Evolutionary conservation across 1,284 basidiomycete genomes (phyloP).

Genomic region (Sporisorium graminicola): DNA sequence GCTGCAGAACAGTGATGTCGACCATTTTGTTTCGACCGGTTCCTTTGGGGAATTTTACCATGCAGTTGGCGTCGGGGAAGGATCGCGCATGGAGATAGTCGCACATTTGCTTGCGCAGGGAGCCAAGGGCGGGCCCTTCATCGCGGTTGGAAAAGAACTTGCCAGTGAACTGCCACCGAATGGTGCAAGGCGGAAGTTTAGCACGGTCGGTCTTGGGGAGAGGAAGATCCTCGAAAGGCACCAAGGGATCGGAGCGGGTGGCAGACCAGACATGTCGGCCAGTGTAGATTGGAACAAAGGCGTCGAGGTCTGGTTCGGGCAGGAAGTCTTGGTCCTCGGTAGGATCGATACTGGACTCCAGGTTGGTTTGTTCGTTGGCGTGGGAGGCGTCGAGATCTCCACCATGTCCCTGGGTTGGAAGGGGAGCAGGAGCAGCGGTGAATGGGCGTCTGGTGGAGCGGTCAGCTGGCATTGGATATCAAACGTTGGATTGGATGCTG

Average conservation of each 20-base stretch:
- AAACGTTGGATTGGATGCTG: too few relatives aligned
- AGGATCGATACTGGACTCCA: too few relatives aligned
- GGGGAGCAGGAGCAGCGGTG: too few relatives aligned
- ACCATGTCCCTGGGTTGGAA: too few relatives aligned
- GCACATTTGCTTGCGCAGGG: not conserved
- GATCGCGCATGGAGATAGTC: not conserved
- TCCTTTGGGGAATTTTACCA: not conserved
- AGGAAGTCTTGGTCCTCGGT: too few relatives aligned
- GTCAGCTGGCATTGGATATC: too few relatives aligned
- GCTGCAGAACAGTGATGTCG: not conserved
- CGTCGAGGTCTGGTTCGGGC: not conserved
- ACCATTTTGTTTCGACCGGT: not conserved
- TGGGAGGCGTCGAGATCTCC: too few relatives aligned
- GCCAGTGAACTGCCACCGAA: slow-evolving; percentile 1
- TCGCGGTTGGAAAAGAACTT: not conserved
- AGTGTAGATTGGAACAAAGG: not conserved
- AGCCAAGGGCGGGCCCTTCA: not conserved
- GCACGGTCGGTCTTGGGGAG: not conserved
- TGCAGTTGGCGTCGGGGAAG: not conserved
- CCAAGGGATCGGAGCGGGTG: not conserved
- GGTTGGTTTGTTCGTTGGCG: too few relatives aligned
- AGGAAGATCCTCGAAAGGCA: not conserved
- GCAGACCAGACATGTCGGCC: not conserved
- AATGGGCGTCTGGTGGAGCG: too few relatives aligned
- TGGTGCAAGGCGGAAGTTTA: not conserved